Evolutionary conservation across 257 asterid species (phyloP).

Genomic region (Rehmannia glutinosa): DNA sequence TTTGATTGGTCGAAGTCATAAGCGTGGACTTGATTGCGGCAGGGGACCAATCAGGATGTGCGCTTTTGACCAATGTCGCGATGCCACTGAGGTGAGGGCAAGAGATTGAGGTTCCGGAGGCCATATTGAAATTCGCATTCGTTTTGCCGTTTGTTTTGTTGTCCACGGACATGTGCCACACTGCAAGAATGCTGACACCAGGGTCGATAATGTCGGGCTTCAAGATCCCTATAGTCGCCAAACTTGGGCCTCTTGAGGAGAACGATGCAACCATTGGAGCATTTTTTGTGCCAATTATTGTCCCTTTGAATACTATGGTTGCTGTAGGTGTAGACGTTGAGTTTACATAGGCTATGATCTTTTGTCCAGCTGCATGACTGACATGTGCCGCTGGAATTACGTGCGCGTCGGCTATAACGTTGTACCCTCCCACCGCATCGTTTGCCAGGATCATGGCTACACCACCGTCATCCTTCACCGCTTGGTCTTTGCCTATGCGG

Average conservation of each 20-base stretch:
- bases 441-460: too few species aligned
- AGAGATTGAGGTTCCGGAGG: conserved; percentile 56
- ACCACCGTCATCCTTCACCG: too few species aligned
- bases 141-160: conserved; percentile 20
- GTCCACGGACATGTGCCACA: conserved; percentile 35
- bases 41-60: conserved; percentile 47
- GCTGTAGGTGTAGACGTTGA: conserved; percentile 10
- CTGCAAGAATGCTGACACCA: conserved; percentile 27
- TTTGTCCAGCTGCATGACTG: conserved; percentile 5
- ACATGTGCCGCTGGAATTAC: conserved; percentile 10
- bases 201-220: conserved; percentile 27
- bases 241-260: conserved; percentile 23
- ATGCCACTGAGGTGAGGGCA: conserved; percentile 49
- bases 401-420: conserved; percentile 15
- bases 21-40: conserved; percentile 44
- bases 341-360: conserved; percentile 14
- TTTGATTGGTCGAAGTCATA: conserved; percentile 40
- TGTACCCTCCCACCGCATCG: too few species aligned
- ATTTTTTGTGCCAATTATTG: conserved; percentile 6
- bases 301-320: conserved; percentile 13
- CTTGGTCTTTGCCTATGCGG: too few species aligned
- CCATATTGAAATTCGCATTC: conserved; percentile 30
- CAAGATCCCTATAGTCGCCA: conserved; percentile 18
- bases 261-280: conserved; percentile 25
- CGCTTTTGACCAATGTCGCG: conserved; percentile 39